Percentiles rank a stretch among this genome's conserved stretches.
These are phyloP conservation scores for Rhypophila decipiens DNA, from an alignment of 495 filamentous ascomycete genomes.

Conservation along the genomic window DNA sequence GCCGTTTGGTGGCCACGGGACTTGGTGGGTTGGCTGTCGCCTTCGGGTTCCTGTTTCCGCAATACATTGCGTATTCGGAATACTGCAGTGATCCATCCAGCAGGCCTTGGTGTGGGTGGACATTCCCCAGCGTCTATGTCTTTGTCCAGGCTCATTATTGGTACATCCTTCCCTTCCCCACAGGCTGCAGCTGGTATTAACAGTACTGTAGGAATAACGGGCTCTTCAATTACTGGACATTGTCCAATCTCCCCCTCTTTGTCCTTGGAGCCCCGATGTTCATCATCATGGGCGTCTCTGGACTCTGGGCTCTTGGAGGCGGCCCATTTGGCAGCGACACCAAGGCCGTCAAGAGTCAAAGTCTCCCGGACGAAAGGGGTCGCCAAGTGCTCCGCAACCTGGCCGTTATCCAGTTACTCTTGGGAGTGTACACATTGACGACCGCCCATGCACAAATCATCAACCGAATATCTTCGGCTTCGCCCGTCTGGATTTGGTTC, in stretches of 20 bases:
- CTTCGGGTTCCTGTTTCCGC: constrained; percentile 61
- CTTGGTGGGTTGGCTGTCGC: constrained; percentile 62
- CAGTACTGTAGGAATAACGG: constrained; percentile 87
- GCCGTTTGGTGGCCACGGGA: constrained; percentile 49
- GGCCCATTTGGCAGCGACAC: not conserved
- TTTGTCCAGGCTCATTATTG: constrained; percentile 90
- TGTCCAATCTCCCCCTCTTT: constrained; percentile 83
- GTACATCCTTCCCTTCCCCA: no score
- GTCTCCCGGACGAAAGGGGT: no score
- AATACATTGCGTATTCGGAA: constrained; percentile 63
- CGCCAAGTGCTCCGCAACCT: not conserved
- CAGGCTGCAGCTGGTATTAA: no score
- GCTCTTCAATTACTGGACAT: constrained; percentile 84
- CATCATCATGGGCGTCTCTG: constrained; percentile 57
- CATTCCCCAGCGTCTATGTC: constrained; percentile 77
- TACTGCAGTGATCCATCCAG: constrained; percentile 50
- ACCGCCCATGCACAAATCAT: constrained; percentile 92
- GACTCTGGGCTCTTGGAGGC: constrained; percentile 43
- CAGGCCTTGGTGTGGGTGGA: constrained; percentile 62
- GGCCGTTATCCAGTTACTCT: constrained; percentile 63
- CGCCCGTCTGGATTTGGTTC: constrained; percentile 87
- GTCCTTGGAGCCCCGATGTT: constrained; percentile 76
- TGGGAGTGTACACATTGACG: constrained; percentile 65
- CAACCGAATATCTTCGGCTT: constrained; percentile 80
- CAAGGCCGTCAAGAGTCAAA: not conserved